Percentiles rank a stretch among this genome's conserved stretches.
Conservation (phyloP, 768 basidiomycete genomes). For the Podaxis sp. region DNA sequence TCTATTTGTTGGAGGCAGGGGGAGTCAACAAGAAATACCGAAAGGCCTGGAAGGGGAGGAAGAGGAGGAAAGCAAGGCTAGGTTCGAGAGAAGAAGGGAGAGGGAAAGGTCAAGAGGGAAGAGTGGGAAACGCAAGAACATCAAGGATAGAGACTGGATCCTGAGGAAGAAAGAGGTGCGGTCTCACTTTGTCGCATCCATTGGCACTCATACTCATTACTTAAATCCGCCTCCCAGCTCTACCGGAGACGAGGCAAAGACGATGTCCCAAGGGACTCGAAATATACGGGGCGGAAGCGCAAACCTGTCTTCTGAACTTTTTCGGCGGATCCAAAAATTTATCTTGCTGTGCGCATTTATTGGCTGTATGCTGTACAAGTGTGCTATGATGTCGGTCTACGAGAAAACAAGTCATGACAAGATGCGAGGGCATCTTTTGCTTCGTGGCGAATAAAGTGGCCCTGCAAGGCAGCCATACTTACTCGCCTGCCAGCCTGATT, state of each 20-base stretch:
- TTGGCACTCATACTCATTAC: not conserved
- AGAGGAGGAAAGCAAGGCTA: conserved; percentile 54
- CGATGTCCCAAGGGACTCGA: conserved; percentile 80
- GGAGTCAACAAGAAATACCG: conserved; percentile 64
- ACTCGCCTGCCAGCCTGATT: conserved; percentile 55
- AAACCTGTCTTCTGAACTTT: conserved; percentile 67
- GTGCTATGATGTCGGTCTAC: conserved; percentile 23
- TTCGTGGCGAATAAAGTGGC: conserved; percentile 82
- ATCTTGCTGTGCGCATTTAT: conserved; percentile 6
- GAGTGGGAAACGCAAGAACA: conserved; percentile 64
- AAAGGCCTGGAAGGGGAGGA: conserved; percentile 73
- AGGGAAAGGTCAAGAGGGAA: conserved; percentile 56
- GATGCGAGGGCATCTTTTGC: conserved; percentile 54
- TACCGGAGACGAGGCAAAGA: conserved; percentile 87
- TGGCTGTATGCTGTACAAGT: conserved; percentile 2
- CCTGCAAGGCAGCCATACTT: conserved; percentile 97
- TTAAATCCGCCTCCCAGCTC: conserved; percentile 42
- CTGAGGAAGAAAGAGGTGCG: conserved; percentile 93
- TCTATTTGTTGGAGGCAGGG: conserved; percentile 84
- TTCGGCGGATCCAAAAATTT: conserved; percentile 19
- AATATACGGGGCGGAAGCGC: conserved; percentile 91
- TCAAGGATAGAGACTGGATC: conserved; percentile 90
- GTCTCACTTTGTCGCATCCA: not conserved
- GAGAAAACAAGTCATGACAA: conserved; percentile 46
- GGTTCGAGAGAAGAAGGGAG: conserved; percentile 80